These are phyloP conservation scores for Prunus armeniaca DNA, from an alignment of 306 rosid genomes.

Conservation along the genomic window DNA sequence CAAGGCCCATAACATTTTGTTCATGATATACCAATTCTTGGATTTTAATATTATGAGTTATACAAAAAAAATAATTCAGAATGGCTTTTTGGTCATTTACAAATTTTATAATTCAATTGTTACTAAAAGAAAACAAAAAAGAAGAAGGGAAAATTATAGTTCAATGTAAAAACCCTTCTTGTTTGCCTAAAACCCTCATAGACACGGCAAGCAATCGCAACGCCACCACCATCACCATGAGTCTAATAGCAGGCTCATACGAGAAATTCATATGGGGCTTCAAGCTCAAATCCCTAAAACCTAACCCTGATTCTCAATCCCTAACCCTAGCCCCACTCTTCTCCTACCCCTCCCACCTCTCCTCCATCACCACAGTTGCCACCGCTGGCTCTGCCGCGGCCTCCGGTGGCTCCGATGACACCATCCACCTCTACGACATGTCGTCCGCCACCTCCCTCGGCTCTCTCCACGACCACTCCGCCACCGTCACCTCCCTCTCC, in stretches of 20 bases:
- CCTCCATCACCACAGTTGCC: slow-evolving; percentile 69
- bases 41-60: too few species aligned
- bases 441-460: slow-evolving; percentile 71
- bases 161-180: not conserved
- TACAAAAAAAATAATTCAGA: not conserved
- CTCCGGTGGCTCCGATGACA: slow-evolving; percentile 88
- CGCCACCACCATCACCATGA: slow-evolving; percentile 33
- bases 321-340: slow-evolving; percentile 62
- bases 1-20: too few species aligned
- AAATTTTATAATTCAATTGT: too few species aligned
- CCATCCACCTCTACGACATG: slow-evolving; percentile 81
- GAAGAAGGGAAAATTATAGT: not conserved
- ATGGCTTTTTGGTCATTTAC: not conserved
- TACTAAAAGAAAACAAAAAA: too few species aligned
- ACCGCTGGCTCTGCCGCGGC: slow-evolving; percentile 69
- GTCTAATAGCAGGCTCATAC: slow-evolving; percentile 83
- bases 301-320: slow-evolving; percentile 18
- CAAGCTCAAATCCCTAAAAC: slow-evolving; percentile 44
- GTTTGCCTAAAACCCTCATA: not conserved
- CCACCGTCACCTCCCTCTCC: slow-evolving; percentile 73
- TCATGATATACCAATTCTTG: too few species aligned
- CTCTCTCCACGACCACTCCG: slow-evolving; percentile 69
- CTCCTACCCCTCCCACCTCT: slow-evolving; percentile 85
- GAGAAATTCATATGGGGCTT: slow-evolving; percentile 91
- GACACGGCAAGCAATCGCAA: not conserved